A percentile compares a stretch with the other conserved stretches of the same genome.
phyloP scores from a whole-genome alignment of 306 rosid genomes.

The Astragalus membranaceus region DNA sequence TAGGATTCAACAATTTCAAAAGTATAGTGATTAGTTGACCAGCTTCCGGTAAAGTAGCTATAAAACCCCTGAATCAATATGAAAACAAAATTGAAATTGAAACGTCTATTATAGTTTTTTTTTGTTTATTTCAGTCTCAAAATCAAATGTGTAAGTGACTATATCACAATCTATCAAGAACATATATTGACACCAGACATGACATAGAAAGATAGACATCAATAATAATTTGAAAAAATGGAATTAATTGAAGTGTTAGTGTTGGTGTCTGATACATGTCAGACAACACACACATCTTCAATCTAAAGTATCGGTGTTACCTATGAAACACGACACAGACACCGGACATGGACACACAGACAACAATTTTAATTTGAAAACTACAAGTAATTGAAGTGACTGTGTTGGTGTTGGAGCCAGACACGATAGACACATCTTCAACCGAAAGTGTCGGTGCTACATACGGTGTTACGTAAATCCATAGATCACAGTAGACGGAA shows the following conservation, averaged over 20 bases:
- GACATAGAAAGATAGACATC: background rate
- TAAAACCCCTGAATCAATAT: constrained; percentile 25
- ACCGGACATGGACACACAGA: background rate
- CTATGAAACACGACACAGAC: too few relatives aligned
- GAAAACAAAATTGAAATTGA: background rate
- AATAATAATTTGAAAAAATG: too few relatives aligned
- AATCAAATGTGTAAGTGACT: background rate
- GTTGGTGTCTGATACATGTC: background rate
- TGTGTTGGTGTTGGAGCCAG: background rate
- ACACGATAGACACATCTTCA: too few relatives aligned
- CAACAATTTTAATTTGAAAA: background rate
- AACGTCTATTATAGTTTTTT: too few relatives aligned
- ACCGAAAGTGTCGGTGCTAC: background rate
- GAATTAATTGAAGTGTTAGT: background rate
- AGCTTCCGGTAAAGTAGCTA: constrained; percentile 41
- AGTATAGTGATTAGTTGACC: constrained; percentile 44
- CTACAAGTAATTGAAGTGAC: background rate
- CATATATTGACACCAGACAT: background rate
- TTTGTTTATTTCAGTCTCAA: background rate
- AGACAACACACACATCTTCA: background rate
- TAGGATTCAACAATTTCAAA: constrained; percentile 41
- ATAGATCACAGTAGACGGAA: background rate
- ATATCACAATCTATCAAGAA: too few relatives aligned
- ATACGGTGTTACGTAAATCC: background rate
- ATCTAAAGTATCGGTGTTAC: too few relatives aligned